Evolutionary conservation across 2,329 filamentous ascomycete genomes (phyloP).

Genomic region (Beauveria sp.): DNA sequence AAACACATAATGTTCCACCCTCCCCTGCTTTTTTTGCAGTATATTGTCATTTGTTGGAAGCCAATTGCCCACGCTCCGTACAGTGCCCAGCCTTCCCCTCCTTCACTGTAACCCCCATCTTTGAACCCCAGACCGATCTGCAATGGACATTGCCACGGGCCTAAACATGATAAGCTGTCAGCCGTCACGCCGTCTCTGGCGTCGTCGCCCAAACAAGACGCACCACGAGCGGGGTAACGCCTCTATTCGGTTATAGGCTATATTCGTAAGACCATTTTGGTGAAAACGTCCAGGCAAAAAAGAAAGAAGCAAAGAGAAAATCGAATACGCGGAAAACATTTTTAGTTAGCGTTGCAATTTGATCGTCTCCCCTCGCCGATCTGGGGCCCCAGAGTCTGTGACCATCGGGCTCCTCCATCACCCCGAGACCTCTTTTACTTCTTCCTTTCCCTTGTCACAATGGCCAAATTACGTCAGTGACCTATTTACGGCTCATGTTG

Average conservation of each 20-base stretch:
- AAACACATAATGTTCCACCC: too few species aligned
- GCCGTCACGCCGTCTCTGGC: not conserved
- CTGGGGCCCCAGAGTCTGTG: not conserved
- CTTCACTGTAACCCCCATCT: not conserved
- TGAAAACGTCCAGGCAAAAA: not conserved
- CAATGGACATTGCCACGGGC: not conserved
- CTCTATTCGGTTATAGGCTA: not conserved
- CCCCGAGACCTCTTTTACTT: not conserved
- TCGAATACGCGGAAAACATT: not conserved
- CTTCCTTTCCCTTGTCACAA: too few species aligned
- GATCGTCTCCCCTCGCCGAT: not conserved
- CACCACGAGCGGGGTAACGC: not conserved
- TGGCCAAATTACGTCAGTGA: not conserved
- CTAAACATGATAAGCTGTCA: not conserved
- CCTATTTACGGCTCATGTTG: not conserved
- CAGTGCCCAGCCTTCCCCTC: not conserved
- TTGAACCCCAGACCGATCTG: not conserved
- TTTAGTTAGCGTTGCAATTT: not conserved
- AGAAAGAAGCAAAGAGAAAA: not conserved
- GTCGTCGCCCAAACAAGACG: conserved; percentile 2
- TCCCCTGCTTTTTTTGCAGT: too few species aligned
- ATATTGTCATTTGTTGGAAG: not conserved
- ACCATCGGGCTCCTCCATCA: not conserved
- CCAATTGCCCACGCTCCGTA: not conserved
- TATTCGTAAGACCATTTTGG: not conserved